Evolutionary conservation across 192 early-diverging fungal species (phyloP).

Genomic region (Gigaspora rosea): DNA sequence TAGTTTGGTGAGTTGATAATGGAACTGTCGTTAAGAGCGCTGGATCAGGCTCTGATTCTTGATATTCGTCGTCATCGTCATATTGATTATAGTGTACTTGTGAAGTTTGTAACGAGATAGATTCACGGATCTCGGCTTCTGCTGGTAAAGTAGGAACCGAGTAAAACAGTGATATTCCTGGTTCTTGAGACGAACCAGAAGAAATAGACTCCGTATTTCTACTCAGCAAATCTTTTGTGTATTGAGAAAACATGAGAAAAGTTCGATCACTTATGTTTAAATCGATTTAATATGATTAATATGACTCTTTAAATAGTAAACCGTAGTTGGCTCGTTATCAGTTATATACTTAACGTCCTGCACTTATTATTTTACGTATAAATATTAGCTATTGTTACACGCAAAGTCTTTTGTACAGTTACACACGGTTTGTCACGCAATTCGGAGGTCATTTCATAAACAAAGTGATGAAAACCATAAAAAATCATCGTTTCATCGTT

Average conservation of each 20-base stretch:
- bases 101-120: slow-evolving; percentile 1
- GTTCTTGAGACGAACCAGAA: not conserved
- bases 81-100: not conserved
- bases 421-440: too few relatives aligned
- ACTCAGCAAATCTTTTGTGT: not conserved
- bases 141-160: not conserved
- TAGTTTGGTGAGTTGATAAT: not conserved
- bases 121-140: slow-evolving; percentile 18
- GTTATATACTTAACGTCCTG: too few relatives aligned
- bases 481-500: too few relatives aligned
- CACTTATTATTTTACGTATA: too few relatives aligned
- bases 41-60: slow-evolving; percentile 8
- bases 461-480: too few relatives aligned
- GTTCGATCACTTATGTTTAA: not conserved
- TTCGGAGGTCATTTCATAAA: too few relatives aligned
- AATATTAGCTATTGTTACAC: too few relatives aligned
- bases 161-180: slow-evolving; percentile 14
- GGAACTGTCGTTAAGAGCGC: not conserved
- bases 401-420: too few relatives aligned
- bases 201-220: not conserved
- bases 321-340: too few relatives aligned
- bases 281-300: too few relatives aligned
- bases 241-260: slow-evolving; percentile 19
- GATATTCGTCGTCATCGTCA: slow-evolving; percentile 8
- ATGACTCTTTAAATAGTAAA: too few relatives aligned